phyloP scores from a whole-genome alignment of 305 asterid genomes.

The Striga hermonthica region DNA sequence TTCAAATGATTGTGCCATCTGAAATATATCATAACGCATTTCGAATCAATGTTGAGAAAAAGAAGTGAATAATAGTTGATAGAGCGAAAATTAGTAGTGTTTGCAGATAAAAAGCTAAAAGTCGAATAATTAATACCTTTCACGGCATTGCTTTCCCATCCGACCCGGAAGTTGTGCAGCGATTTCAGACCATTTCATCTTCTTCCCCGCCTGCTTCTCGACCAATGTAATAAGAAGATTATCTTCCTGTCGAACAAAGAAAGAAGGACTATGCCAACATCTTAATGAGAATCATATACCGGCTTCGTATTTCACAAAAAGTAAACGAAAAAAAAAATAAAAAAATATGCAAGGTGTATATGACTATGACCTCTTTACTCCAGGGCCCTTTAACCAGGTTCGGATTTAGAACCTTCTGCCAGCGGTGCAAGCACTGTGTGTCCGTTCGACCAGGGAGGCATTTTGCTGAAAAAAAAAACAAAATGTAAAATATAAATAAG shows the following conservation, averaged over 20 bases:
- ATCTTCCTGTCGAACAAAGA: constrained; percentile 47
- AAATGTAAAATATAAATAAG: background rate
- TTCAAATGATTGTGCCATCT: constrained; percentile 66
- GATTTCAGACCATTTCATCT: constrained; percentile 48
- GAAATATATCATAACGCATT: background rate
- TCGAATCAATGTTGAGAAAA: background rate
- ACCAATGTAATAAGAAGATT: constrained; percentile 42
- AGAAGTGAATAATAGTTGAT: background rate
- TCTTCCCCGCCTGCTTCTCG: constrained; percentile 29
- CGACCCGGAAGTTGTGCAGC: constrained; percentile 58
- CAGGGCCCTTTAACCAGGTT: constrained; percentile 58
- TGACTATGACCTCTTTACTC: constrained; percentile 49
- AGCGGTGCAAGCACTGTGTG: constrained; percentile 66
- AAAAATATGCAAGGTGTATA: background rate
- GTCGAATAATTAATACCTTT: constrained; percentile 39
- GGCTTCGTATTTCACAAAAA: background rate
- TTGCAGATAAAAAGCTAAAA: too few species aligned
- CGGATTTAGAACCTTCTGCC: constrained; percentile 64
- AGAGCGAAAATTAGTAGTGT: background rate
- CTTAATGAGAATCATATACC: background rate
- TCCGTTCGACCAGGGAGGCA: constrained; percentile 53
- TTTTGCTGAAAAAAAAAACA: constrained; percentile 35
- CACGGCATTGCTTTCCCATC: constrained; percentile 70
- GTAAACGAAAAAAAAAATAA: too few species aligned
- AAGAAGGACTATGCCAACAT: background rate